Conservation (phyloP, 192 early-diverging fungal genomes). For the Chytriomyces sp. region DNA sequence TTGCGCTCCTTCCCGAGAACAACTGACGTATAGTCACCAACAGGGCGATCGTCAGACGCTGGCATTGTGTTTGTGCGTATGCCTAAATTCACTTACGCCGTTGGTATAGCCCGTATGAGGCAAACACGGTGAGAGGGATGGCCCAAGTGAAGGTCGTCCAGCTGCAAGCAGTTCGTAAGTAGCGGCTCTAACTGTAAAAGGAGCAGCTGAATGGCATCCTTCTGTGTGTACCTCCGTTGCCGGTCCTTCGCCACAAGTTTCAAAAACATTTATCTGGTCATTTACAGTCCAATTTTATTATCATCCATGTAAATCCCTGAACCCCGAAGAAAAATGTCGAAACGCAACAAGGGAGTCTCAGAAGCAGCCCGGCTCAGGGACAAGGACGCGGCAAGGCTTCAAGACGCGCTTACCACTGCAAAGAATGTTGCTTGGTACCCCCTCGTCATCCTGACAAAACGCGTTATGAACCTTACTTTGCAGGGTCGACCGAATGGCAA, state of each 20-base stretch:
- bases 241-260: conserved; percentile 34
- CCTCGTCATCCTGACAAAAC: neutral
- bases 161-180: neutral
- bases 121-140: conserved; percentile 23
- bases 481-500: conserved; percentile 50
- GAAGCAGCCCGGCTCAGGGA: neutral
- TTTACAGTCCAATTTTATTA: neutral
- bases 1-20: conserved; percentile 25
- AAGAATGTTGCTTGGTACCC: conserved; percentile 7
- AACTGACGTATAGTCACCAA: neutral
- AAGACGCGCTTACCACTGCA: conserved; percentile 4
- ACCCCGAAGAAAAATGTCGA: neutral
- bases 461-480: neutral
- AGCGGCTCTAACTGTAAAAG: neutral
- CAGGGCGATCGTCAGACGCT: too few species aligned
- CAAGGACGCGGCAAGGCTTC: conserved; percentile 16
- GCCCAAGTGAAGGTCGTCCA: conserved; percentile 36
- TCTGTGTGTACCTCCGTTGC: conserved; percentile 17
- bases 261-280: conserved; percentile 16
- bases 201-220: neutral
- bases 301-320: neutral
- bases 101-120: conserved; percentile 32
- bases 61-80: neutral
- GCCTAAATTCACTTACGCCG: conserved; percentile 29
- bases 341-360: neutral